phyloP scores from a whole-genome alignment of 2,329 filamentous ascomycete species.

The Alternaria brassicicola region DNA sequence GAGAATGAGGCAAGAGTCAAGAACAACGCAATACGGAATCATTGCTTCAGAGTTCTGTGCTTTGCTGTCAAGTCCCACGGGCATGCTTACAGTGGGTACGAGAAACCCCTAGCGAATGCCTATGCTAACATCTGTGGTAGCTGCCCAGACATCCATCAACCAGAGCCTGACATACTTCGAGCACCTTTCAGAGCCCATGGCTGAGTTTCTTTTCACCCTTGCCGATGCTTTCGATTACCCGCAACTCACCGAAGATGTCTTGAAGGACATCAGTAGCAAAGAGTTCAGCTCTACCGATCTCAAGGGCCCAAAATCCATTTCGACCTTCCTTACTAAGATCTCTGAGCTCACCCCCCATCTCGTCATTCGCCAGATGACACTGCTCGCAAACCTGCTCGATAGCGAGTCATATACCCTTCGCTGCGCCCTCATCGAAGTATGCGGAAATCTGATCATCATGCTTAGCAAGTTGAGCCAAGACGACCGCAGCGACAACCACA shows the following conservation, averaged over 20 bases:
- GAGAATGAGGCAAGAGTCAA: constrained; percentile 95
- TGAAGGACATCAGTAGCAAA: constrained; percentile 94
- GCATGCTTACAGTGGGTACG: constrained; percentile 84
- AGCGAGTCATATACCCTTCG: constrained; percentile 96
- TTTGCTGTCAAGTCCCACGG: constrained; percentile 97
- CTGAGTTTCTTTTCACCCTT: constrained; percentile 94
- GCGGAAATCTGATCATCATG: constrained; percentile 90
- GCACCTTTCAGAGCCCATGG: constrained; percentile 98
- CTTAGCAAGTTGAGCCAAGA: constrained; percentile 79
- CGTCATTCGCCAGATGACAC: constrained; percentile 97
- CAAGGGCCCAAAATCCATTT: constrained; percentile 94
- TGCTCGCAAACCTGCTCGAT: constrained; percentile 91
- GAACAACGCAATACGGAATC: constrained; percentile 87
- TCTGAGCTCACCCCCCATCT: constrained; percentile 89
- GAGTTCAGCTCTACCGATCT: constrained; percentile 98
- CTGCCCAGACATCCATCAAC: constrained; percentile 95
- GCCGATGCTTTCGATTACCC: constrained; percentile 98
- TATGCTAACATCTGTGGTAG: constrained; percentile 54
- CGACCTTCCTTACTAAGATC: constrained; percentile 88
- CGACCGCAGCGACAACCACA: constrained; percentile 89
- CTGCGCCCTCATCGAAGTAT: constrained; percentile 94
- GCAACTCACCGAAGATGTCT: constrained; percentile 89
- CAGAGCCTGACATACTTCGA: constrained; percentile 98
- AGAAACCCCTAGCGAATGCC: no score
- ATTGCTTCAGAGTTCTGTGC: constrained; percentile 95